Base-by-base conservation (phyloP, 345 rosid genomes). In the Citrus unshiu region DNA sequence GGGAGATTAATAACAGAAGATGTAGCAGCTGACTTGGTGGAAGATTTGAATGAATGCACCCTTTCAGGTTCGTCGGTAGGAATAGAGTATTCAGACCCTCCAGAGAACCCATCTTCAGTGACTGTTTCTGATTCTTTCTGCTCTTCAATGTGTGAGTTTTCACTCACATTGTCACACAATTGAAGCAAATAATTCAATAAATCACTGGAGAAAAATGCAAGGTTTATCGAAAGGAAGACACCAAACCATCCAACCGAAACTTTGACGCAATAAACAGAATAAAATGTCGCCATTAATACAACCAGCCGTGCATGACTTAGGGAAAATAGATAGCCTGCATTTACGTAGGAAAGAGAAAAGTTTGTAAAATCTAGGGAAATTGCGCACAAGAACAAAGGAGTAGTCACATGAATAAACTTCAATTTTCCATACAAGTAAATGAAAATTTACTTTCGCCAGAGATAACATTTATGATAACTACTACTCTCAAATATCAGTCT, bases 161-260 rank as follows among this genome's bases (percentile, higher is more conserved):
- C 97, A 70, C 88, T 89, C 72, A 84, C 74, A 83, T 91, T 90
- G 86, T 96, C 99, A 84, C 94, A 91, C 87, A 90, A 90, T 75
- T 86, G 94, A 75, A 94, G 91, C 83, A 94, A 86, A 79, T 87
- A 86, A 64, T 91, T 90, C n/a, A 93, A 85, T 32, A 87, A 58
- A 77, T 96, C 99, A 78, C 93, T 92, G 24, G 99, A 96, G 72
- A 94, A 78, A 87, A 94, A 96, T 16, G 98, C 90, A 75, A 96
- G 95, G 89, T 93, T 93, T 82, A 90, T 83, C 40, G 98, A 90
- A 49, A 96, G 92, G 58, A 91, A 84, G 69, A 94, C 87, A 62
- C 99, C 99, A 82, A 84, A 86, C 98, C 99, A 96, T 81, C 99
- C 99, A 83, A 91, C 94, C 72, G 89, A 90, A 82, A 89, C 95